Evolutionary conservation across 129 eudicot genomes (phyloP).

Genomic region (Centella asiatica): DNA sequence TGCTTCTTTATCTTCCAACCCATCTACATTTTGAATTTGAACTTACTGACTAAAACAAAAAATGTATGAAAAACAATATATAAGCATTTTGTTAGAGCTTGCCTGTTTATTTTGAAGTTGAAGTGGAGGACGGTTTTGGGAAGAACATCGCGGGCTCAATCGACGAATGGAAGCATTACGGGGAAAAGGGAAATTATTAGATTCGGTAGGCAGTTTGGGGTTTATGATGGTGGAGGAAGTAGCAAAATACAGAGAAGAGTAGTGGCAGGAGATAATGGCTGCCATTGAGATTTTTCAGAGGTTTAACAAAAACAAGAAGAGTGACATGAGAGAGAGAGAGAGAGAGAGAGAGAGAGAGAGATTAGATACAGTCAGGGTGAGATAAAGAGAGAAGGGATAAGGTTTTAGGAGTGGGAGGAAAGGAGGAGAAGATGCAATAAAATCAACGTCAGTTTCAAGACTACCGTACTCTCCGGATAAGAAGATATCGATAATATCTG

Average conservation of each 20-base stretch:
- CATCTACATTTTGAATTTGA: neutral
- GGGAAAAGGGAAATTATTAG: neutral
- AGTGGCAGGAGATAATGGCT: slow-evolving; percentile 24
- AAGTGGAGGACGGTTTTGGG: slow-evolving; percentile 11
- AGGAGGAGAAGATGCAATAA: neutral
- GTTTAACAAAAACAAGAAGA: neutral
- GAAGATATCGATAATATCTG: neutral
- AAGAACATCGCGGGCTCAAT: slow-evolving; percentile 21
- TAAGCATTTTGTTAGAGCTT: too few relatives aligned
- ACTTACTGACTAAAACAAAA: neutral
- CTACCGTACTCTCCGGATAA: slow-evolving; percentile 30
- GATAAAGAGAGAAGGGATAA: slow-evolving; percentile 3
- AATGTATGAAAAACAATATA: neutral
- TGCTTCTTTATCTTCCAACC: neutral
- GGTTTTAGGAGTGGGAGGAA: slow-evolving; percentile 11
- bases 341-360: neutral
- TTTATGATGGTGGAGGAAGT: neutral
- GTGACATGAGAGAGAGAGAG: neutral
- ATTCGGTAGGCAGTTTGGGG: slow-evolving; percentile 9
- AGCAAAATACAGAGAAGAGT: slow-evolving; percentile 7
- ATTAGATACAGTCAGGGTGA: too few relatives aligned
- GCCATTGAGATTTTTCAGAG: slow-evolving; percentile 19
- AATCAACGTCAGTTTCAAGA: neutral
- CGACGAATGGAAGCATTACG: slow-evolving; percentile 9
- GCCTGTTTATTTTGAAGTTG: slow-evolving; percentile 20